Evolutionary conservation across 2,329 filamentous ascomycete genomes (phyloP).

Genomic region (Tothia fuscella): DNA sequence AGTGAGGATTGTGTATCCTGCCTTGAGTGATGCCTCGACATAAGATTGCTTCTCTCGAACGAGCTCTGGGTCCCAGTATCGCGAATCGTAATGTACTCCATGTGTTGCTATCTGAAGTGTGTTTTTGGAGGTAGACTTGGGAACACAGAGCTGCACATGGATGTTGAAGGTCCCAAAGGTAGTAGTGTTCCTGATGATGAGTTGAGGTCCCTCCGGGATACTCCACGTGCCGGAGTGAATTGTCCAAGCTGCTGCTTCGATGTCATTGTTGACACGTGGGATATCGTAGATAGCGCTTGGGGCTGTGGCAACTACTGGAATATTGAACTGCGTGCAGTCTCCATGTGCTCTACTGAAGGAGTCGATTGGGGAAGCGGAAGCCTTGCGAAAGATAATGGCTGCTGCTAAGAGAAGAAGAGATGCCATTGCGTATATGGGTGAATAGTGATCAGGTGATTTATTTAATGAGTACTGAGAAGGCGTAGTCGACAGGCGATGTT

Average conservation of each 20-base stretch:
- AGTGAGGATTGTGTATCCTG: conserved; percentile 29
- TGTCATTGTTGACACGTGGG: conserved; percentile 12
- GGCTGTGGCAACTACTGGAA: conserved; percentile 11
- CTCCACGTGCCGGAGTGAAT: conserved; percentile 11
- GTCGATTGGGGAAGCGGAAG: neutral
- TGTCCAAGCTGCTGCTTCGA: conserved; percentile 13
- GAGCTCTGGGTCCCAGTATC: conserved; percentile 26
- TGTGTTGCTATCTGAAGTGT: conserved; percentile 29
- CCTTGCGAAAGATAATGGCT: too few species aligned
- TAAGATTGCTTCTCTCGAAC: conserved; percentile 24
- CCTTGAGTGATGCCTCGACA: conserved; percentile 23
- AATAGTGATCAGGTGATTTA: too few species aligned
- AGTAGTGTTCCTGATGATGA: conserved; percentile 11
- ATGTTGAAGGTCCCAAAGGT: conserved; percentile 13
- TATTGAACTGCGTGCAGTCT: conserved; percentile 11
- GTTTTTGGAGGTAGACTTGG: conserved; percentile 4
- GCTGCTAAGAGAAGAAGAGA: too few species aligned
- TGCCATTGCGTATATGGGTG: too few species aligned
- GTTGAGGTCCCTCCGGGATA: neutral
- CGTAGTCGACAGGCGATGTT: too few species aligned
- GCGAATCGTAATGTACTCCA: conserved; percentile 25
- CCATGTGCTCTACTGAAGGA: neutral
- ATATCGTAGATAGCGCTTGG: conserved; percentile 11
- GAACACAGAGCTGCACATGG: conserved; percentile 13
- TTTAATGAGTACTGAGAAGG: too few species aligned